Conservation (phyloP, 441 rosid species). For the Gossypium trilobum region DNA sequence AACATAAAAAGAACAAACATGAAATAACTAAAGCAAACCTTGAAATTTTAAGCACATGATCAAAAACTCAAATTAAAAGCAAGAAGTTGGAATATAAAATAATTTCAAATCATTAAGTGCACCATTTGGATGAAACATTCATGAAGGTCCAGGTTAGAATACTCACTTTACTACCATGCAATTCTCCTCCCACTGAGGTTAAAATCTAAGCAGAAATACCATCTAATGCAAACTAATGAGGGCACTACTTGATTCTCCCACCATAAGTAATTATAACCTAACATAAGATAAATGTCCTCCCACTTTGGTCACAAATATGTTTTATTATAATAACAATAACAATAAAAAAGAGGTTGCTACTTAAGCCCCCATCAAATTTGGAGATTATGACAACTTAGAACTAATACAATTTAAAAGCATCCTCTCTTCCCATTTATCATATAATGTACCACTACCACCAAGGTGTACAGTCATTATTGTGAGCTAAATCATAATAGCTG, state of each 20-base stretch:
- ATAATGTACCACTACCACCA: not conserved
- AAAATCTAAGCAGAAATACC: not conserved
- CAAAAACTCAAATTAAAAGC: not conserved
- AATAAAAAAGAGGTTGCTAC: not conserved
- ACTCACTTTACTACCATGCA: not conserved
- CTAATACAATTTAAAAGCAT: not conserved
- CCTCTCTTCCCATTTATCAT: not conserved
- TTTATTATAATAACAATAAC: not conserved
- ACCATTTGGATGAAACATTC: not conserved
- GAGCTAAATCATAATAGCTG: not conserved
- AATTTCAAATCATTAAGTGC: not conserved
- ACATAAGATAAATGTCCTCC: not conserved
- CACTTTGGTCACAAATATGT: not conserved
- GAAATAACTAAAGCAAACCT: not conserved
- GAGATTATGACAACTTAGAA: not conserved
- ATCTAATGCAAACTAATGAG: not conserved
- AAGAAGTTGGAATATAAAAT: not conserved
- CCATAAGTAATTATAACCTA: not conserved
- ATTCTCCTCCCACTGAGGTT: not conserved
- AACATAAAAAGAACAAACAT: conserved; percentile 9
- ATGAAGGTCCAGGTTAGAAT: not conserved
- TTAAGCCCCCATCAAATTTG: not conserved
- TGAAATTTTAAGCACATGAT: not conserved
- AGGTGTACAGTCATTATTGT: not conserved
- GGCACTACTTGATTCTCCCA: not conserved